These are phyloP conservation scores for Batkoa obscura DNA, from an alignment of 371 early-diverging fungal species.

Conservation along the genomic window DNA sequence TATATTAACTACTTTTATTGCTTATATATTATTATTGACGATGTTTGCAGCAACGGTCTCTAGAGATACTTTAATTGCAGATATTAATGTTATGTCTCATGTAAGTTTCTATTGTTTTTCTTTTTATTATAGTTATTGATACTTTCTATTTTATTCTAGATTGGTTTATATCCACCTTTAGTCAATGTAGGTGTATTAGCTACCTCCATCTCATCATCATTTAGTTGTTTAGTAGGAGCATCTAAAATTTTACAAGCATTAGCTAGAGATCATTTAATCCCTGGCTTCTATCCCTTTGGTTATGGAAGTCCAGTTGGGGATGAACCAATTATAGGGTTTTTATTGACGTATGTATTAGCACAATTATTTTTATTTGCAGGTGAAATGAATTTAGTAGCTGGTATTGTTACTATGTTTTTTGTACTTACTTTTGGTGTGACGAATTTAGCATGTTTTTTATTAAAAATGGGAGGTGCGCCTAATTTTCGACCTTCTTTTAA, in stretches of 20 bases:
- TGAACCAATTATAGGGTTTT: conserved; percentile 19
- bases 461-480: conserved; percentile 33
- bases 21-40: conserved; percentile 23
- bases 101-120: conserved; percentile 11
- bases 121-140: conserved; percentile 5
- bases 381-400: conserved; percentile 34
- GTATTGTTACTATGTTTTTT: conserved; percentile 31
- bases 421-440: conserved; percentile 30
- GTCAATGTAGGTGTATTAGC: conserved; percentile 28
- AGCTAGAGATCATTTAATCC: conserved; percentile 23
- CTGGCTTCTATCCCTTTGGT: conserved; percentile 13
- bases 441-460: conserved; percentile 37
- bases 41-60: conserved; percentile 29
- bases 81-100: conserved; percentile 32
- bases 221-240: conserved; percentile 30
- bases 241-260: conserved; percentile 41
- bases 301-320: conserved; percentile 16
- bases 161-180: conserved; percentile 18
- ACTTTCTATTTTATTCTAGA: no score
- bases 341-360: conserved; percentile 23
- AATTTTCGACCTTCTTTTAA: conserved; percentile 42
- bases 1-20: conserved; percentile 23
- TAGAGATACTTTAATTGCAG: conserved; percentile 22
- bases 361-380: conserved; percentile 29
- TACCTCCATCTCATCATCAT: conserved; percentile 29